Evolutionary conservation across 169 alveolate genomes (phyloP).

Genomic region (Perkinsus chesapeaki): DNA sequence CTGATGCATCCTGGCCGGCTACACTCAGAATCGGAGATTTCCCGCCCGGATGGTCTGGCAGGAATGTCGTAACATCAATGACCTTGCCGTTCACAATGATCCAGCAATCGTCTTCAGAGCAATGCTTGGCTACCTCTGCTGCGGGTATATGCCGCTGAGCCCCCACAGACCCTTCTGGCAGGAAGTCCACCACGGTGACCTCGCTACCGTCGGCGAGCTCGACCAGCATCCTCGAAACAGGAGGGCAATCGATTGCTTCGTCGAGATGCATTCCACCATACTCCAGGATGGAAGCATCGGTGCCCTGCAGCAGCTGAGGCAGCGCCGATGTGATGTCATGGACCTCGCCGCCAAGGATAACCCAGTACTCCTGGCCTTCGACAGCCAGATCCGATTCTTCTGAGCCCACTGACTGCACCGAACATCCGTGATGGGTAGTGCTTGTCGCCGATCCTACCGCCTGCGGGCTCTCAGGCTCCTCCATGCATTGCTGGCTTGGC

Average conservation of each 20-base stretch:
- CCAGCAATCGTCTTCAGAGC: slow-evolving; percentile 45
- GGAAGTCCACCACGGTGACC: neutral
- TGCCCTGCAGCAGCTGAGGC: neutral
- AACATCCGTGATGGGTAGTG: too few species aligned
- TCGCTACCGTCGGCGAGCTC: neutral
- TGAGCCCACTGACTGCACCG: too few species aligned
- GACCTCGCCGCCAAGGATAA: neutral
- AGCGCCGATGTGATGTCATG: neutral
- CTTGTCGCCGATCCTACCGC: too few species aligned
- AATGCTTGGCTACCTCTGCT: slow-evolving; percentile 43
- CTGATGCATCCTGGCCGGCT: slow-evolving; percentile 35
- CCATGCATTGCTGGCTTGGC: too few species aligned
- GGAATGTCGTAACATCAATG: slow-evolving; percentile 45
- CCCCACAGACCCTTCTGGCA: neutral
- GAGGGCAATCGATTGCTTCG: neutral
- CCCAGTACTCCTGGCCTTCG: neutral
- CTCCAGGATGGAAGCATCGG: neutral
- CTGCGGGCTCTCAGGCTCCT: too few species aligned
- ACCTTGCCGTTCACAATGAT: slow-evolving; percentile 46
- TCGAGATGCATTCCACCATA: neutral
- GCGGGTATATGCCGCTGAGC: neutral
- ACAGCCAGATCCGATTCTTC: too few species aligned
- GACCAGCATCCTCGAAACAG: neutral
- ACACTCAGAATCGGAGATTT: slow-evolving; percentile 36
- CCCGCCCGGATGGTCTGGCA: slow-evolving; percentile 63